These are phyloP conservation scores for Theobroma cacao DNA, from an alignment of 345 rosid species.

Conservation along the genomic window DNA sequence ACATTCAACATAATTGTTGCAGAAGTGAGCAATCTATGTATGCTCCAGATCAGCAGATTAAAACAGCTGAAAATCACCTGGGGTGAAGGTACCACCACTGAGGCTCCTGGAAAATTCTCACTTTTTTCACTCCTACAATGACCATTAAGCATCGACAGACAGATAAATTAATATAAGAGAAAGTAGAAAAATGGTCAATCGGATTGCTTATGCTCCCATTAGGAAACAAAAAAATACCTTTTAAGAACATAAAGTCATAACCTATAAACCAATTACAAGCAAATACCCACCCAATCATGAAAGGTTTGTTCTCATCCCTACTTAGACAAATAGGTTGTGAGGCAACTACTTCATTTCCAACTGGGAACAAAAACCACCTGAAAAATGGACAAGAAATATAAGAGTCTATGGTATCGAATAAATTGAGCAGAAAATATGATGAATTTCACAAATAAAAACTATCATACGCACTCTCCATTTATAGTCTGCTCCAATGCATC, in stretches of 20 bases:
- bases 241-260: background rate
- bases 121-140: constrained; percentile 57
- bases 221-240: background rate
- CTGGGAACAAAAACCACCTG: constrained; percentile 74
- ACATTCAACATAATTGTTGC: background rate
- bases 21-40: background rate
- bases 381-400: constrained; percentile 9
- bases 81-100: constrained; percentile 52
- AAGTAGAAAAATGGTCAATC: too few species aligned
- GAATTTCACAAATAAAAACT: constrained; percentile 1
- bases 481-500: constrained; percentile 83
- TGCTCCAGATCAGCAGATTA: background rate
- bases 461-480: constrained; percentile 68
- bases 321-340: constrained; percentile 51
- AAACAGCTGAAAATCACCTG: constrained; percentile 38
- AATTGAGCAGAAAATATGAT: background rate
- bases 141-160: background rate
- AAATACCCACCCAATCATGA: constrained; percentile 58
- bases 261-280: background rate
- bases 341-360: constrained; percentile 37
- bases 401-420: background rate
- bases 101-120: constrained; percentile 47
- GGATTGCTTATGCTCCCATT: background rate
- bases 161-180: background rate
- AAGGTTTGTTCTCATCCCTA: constrained; percentile 56